phyloP scores from a whole-genome alignment of 495 filamentous ascomycete genomes.

The Aspergillus cavernicola region DNA sequence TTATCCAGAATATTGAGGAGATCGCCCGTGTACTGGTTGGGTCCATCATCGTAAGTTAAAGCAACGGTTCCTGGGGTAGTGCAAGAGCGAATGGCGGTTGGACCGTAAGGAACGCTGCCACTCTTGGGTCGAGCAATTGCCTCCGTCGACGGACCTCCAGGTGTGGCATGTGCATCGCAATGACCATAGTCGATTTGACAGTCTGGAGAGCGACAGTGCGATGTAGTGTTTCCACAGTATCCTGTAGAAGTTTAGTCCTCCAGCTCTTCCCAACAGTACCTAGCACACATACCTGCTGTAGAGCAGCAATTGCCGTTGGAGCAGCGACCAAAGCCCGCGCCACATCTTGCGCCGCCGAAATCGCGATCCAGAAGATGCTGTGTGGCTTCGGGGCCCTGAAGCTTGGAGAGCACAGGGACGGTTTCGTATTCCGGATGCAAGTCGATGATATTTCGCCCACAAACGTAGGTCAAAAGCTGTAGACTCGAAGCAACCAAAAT shows the following conservation, averaged over 20 bases:
- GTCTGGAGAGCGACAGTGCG: constrained; percentile 65
- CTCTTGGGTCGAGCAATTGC: constrained; percentile 54
- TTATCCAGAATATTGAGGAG: constrained; percentile 65
- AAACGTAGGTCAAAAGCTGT: constrained; percentile 10
- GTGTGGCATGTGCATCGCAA: constrained; percentile 67
- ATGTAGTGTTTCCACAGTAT: constrained; percentile 57
- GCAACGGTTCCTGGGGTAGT: constrained; percentile 60
- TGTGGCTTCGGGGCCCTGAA: background rate
- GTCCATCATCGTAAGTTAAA: constrained; percentile 77
- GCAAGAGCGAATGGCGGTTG: constrained; percentile 64
- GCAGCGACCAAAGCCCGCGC: constrained; percentile 47
- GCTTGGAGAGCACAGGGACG: background rate
- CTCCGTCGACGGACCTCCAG: constrained; percentile 57
- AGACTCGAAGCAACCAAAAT: constrained; percentile 14
- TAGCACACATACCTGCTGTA: constrained; percentile 47
- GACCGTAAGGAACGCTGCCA: constrained; percentile 57
- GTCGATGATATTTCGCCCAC: constrained; percentile 16
- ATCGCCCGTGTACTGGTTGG: constrained; percentile 62
- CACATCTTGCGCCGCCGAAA: constrained; percentile 31
- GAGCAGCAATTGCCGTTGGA: constrained; percentile 61
- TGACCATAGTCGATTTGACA: constrained; percentile 65
- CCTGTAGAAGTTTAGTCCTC: constrained; percentile 24
- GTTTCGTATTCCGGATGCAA: constrained; percentile 5
- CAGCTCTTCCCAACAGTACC: background rate
- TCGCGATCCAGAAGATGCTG: constrained; percentile 17